These are phyloP conservation scores for Cylindrodendrum hubeiense DNA, from an alignment of 2,329 filamentous ascomycete species.

Conservation along the genomic window DNA sequence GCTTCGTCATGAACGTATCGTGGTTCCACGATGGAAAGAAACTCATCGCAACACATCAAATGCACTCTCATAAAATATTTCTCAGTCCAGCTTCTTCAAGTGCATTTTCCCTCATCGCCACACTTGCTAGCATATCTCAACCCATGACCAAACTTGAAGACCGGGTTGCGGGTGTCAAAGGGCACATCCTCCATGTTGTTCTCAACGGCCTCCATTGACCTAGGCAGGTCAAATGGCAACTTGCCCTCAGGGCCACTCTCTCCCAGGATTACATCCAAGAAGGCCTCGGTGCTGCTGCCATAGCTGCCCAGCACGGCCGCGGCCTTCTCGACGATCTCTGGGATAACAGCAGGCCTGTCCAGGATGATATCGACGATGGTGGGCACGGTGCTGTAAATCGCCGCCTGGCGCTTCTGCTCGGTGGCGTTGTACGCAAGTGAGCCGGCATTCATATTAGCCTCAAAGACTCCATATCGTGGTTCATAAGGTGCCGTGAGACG, in stretches of 20 bases:
- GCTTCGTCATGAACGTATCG: not conserved
- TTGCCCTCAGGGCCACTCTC: slow-evolving; percentile 39
- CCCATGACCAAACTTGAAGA: slow-evolving; percentile 43
- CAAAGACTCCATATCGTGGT: slow-evolving; percentile 49
- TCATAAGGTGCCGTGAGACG: slow-evolving; percentile 55
- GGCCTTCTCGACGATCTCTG: slow-evolving; percentile 54
- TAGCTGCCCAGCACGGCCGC: slow-evolving; percentile 54
- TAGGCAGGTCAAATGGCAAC: slow-evolving; percentile 49
- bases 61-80: not conserved
- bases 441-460: slow-evolving; percentile 50
- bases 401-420: slow-evolving; percentile 39
- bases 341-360: slow-evolving; percentile 56
- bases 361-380: slow-evolving; percentile 58
- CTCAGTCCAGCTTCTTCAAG: not conserved
- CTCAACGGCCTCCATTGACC: slow-evolving; percentile 55
- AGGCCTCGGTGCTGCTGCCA: slow-evolving; percentile 53
- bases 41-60: not conserved
- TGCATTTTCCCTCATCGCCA: not conserved
- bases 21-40: not conserved
- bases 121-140: slow-evolving; percentile 16
- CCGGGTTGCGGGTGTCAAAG: slow-evolving; percentile 40
- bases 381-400: slow-evolving; percentile 52
- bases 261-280: slow-evolving; percentile 57
- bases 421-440: slow-evolving; percentile 52
- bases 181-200: slow-evolving; percentile 40